A percentile compares a stretch with the other conserved stretches of the same genome.
phyloP scores from a whole-genome alignment of 2,329 filamentous ascomycete genomes.

The Fusarium denticulatum region DNA sequence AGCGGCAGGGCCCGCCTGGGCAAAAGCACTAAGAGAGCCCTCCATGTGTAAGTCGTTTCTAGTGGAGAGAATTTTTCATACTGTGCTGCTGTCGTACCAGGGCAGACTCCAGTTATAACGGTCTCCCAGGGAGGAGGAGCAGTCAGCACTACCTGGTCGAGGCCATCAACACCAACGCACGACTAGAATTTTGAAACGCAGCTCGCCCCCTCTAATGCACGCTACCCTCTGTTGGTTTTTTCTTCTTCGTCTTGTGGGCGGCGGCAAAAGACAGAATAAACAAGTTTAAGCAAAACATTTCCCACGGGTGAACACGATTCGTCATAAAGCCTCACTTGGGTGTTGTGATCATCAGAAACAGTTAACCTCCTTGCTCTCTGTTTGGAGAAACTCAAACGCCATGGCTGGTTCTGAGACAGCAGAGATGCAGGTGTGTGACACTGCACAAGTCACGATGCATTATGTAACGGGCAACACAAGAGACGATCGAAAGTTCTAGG shows the following conservation, averaged over 20 bases:
- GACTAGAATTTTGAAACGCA: conserved; percentile 25
- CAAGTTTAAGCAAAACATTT: background rate
- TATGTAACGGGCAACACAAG: conserved; percentile 18
- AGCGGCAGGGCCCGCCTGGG: conserved; percentile 41
- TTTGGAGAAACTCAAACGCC: conserved; percentile 8
- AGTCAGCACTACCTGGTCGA: conserved; percentile 26
- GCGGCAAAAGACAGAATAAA: background rate
- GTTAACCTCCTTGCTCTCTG: conserved; percentile 7
- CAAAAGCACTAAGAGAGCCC: conserved; percentile 14
- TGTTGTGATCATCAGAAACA: conserved; percentile 4
- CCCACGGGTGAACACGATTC: conserved; percentile 10
- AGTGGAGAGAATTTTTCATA: background rate
- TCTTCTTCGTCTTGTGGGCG: background rate
- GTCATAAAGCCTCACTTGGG: conserved; percentile 12
- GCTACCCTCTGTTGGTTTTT: conserved; percentile 7
- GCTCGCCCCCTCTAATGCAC: conserved; percentile 15
- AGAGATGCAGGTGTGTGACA: background rate
- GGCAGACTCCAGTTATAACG: background rate
- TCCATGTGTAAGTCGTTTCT: background rate
- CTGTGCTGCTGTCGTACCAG: conserved; percentile 15
- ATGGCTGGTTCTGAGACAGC: conserved; percentile 22
- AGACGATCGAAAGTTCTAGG: conserved; percentile 25
- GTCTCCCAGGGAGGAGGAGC: background rate
- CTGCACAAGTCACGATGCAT: conserved; percentile 8
- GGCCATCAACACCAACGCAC: conserved; percentile 22